phyloP scores from a whole-genome alignment of 2,329 filamentous ascomycete species.

The Fusarium sp. region DNA sequence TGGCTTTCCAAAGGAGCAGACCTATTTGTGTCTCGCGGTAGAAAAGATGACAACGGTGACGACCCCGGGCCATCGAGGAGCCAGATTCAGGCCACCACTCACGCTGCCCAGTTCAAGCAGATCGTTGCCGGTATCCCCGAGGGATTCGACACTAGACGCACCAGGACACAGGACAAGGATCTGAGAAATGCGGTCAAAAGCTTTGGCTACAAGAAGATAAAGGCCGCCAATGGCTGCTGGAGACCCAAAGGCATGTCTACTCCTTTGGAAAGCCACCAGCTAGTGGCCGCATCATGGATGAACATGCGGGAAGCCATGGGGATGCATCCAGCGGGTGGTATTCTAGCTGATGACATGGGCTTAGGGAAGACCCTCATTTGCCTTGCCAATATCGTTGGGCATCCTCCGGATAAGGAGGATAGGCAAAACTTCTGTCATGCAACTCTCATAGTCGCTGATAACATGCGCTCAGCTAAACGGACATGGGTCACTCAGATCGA shows the following conservation, averaged over 20 bases:
- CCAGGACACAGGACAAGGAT: constrained; percentile 22
- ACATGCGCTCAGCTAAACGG: not conserved
- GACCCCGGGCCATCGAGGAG: not conserved
- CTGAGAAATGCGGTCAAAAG: constrained; percentile 13
- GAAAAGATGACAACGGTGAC: no score
- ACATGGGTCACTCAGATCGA: constrained; percentile 27
- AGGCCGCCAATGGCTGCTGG: constrained; percentile 15
- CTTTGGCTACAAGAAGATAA: constrained; percentile 37
- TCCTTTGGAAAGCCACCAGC: constrained; percentile 58
- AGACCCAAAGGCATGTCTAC: constrained; percentile 28
- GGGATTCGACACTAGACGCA: constrained; percentile 21
- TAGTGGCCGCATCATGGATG: constrained; percentile 65
- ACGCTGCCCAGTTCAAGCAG: not conserved
- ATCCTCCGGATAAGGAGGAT: constrained; percentile 56
- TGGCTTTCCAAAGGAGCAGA: no score
- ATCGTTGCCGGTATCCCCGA: constrained; percentile 22
- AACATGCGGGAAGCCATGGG: constrained; percentile 55
- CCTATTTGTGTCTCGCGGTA: no score
- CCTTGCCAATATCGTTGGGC: constrained; percentile 75
- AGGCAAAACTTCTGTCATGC: constrained; percentile 46
- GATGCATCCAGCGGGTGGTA: constrained; percentile 62
- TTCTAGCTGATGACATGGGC: constrained; percentile 71
- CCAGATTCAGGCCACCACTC: not conserved
- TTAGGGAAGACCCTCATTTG: constrained; percentile 77
- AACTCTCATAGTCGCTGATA: constrained; percentile 49